These are phyloP conservation scores for Aspergillus heteromorphus DNA, from an alignment of 495 filamentous ascomycete species.

Conservation along the genomic window DNA sequence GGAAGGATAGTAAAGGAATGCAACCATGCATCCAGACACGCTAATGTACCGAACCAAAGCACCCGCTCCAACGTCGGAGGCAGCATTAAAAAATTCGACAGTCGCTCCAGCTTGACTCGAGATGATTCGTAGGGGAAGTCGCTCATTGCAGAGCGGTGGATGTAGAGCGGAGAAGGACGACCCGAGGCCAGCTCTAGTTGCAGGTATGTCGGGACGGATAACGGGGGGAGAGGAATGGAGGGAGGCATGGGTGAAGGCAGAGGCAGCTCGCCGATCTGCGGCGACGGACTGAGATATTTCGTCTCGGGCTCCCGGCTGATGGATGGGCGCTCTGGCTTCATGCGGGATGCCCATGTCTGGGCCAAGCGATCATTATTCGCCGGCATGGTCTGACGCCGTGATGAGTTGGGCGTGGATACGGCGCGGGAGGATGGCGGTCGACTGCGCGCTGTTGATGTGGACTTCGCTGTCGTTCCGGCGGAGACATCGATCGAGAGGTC, in stretches of 20 bases:
- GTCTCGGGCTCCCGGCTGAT: constrained; percentile 37
- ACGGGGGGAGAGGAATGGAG: constrained; percentile 73
- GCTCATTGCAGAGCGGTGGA: constrained; percentile 63
- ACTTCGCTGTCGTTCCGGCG: constrained; percentile 14
- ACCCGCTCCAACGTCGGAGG: constrained; percentile 80
- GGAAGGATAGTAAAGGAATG: constrained; percentile 94
- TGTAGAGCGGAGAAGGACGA: constrained; percentile 80
- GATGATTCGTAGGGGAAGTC: constrained; percentile 93
- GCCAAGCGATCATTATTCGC: constrained; percentile 28
- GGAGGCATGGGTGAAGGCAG: constrained; percentile 61
- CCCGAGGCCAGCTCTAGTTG: constrained; percentile 82
- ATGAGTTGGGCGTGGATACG: constrained; percentile 32
- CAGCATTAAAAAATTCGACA: constrained; percentile 83
- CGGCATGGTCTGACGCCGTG: constrained; percentile 20
- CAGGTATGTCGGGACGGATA: constrained; percentile 82
- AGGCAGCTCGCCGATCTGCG: constrained; percentile 30
- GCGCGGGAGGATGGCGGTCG: constrained; percentile 31
- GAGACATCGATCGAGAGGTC: constrained; percentile 24
- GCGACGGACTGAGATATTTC: constrained; percentile 25
- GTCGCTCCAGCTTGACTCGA: constrained; percentile 87
- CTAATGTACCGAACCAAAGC: constrained; percentile 79
- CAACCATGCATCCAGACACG: constrained; percentile 95
- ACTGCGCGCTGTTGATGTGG: constrained; percentile 18
- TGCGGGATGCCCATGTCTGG: constrained; percentile 35
- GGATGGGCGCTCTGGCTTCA: constrained; percentile 28